Conservation (phyloP, 345 rosid species). For the Jatropha curcas region DNA sequence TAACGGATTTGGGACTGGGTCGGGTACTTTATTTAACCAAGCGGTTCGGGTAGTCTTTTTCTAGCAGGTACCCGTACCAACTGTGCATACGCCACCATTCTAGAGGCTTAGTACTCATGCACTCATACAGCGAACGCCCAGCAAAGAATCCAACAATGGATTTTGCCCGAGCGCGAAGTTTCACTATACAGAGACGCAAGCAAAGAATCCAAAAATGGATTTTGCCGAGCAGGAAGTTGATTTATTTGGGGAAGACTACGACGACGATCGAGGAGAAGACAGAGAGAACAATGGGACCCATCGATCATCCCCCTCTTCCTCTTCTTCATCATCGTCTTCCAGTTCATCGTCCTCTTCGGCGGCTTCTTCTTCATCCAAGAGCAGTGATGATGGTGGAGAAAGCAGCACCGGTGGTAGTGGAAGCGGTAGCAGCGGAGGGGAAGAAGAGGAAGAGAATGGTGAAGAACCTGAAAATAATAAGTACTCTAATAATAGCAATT, state of each 20-base stretch:
- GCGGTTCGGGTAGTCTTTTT: no score
- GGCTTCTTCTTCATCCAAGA: constrained; percentile 22
- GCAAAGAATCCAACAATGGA: no score
- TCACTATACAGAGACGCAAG: no score
- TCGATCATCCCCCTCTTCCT: constrained; percentile 52
- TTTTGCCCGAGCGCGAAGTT: no score
- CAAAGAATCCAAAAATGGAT: constrained; percentile 10
- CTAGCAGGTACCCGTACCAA: no score
- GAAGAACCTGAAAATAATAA: constrained; percentile 45
- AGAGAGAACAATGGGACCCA: constrained; percentile 30
- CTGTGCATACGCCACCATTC: no score
- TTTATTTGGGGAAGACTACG: constrained; percentile 20
- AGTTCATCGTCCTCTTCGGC: constrained; percentile 34
- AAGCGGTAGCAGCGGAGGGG: constrained; percentile 46
- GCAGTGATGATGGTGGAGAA: not conserved
- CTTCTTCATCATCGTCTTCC: constrained; percentile 54
- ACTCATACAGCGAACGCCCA: no score
- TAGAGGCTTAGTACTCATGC: no score
- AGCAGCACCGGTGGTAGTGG: constrained; percentile 40
- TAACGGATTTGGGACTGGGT: no score
- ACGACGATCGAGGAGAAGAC: constrained; percentile 9
- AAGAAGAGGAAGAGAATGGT: constrained; percentile 39
- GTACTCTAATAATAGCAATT: constrained; percentile 8
- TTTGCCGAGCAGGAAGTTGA: constrained; percentile 20
- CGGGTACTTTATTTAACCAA: no score